phyloP scores from a whole-genome alignment of 768 basidiomycete species.

The Lactarius pseudohatsudake region DNA sequence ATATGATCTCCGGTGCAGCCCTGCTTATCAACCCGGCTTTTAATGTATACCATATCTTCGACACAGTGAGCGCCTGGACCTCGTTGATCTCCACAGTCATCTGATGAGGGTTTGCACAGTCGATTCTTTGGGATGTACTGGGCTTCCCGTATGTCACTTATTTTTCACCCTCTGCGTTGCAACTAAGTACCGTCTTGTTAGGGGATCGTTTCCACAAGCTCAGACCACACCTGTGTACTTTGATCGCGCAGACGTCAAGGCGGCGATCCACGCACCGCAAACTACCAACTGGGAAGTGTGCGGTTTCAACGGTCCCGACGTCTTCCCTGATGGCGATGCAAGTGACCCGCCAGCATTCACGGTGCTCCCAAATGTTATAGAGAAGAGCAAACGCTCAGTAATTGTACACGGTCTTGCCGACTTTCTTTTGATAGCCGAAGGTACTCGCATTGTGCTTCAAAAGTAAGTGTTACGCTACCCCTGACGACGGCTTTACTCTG shows the following conservation, averaged over 20 bases:
- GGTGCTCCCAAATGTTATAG: slow-evolving; percentile 72
- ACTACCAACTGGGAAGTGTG: too few relatives aligned
- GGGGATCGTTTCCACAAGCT: slow-evolving; percentile 42
- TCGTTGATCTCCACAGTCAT: neutral
- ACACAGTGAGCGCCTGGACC: slow-evolving; percentile 44
- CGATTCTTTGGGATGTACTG: slow-evolving; percentile 75
- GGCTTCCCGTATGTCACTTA: slow-evolving; percentile 60
- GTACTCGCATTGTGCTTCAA: slow-evolving; percentile 42
- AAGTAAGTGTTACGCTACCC: slow-evolving; percentile 28
- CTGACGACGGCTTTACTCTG: neutral
- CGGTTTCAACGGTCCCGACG: slow-evolving; percentile 36
- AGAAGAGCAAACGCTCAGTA: slow-evolving; percentile 66
- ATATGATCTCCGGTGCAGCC: slow-evolving; percentile 60
- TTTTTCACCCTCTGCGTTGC: neutral
- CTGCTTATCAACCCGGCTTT: slow-evolving; percentile 70
- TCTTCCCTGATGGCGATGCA: slow-evolving; percentile 61
- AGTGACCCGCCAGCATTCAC: slow-evolving; percentile 62
- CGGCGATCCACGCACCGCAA: slow-evolving; percentile 58
- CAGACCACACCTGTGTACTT: slow-evolving; percentile 69
- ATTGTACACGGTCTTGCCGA: slow-evolving; percentile 74
- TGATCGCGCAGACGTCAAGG: slow-evolving; percentile 64
- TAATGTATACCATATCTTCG: slow-evolving; percentile 75
- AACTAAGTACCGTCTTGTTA: slow-evolving; percentile 27
- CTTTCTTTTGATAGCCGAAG: slow-evolving; percentile 71
- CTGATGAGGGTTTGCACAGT: slow-evolving; percentile 34